Conservation (phyloP, 2,329 filamentous ascomycete genomes). For the Ceratocystis harringtonii region DNA sequence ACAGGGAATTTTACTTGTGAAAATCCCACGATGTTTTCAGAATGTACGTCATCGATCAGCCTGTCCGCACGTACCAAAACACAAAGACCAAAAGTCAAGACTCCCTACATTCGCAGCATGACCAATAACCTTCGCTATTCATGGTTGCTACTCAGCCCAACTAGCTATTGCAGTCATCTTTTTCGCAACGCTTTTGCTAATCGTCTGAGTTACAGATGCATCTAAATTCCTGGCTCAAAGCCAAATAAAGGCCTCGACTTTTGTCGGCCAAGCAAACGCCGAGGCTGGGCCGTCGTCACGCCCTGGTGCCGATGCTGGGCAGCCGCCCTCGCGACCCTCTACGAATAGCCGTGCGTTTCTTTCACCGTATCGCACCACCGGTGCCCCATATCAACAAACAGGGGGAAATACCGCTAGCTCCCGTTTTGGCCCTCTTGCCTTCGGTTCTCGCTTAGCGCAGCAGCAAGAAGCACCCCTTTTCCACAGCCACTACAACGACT, state of each 20-base stretch:
- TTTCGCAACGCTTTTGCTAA: background rate
- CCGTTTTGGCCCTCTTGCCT: slow-evolving; percentile 56
- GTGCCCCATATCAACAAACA: slow-evolving; percentile 72
- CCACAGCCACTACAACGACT: slow-evolving; percentile 78
- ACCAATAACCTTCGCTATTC: slow-evolving; percentile 11
- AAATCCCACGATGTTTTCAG: slow-evolving; percentile 40
- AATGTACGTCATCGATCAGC: slow-evolving; percentile 50
- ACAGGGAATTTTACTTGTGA: background rate
- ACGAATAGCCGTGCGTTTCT: slow-evolving; percentile 30
- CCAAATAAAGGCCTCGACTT: slow-evolving; percentile 70
- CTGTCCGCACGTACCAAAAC: background rate
- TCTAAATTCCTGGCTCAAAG: slow-evolving; percentile 94
- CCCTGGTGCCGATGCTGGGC: slow-evolving; percentile 21
- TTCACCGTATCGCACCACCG: slow-evolving; percentile 31
- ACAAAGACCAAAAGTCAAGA: background rate
- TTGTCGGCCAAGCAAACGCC: slow-evolving; percentile 42
- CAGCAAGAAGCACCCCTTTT: slow-evolving; percentile 80
- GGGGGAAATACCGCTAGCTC: slow-evolving; percentile 34
- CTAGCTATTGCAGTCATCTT: background rate
- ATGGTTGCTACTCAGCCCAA: background rate
- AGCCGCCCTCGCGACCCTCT: slow-evolving; percentile 2
- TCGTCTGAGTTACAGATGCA: slow-evolving; percentile 50
- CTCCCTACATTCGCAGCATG: slow-evolving; percentile 8
- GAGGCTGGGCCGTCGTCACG: slow-evolving; percentile 26
- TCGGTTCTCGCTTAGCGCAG: slow-evolving; percentile 59